Base-by-base conservation (phyloP, 352 stramenopile genomes). In the Phytophthora podocarpi region DNA sequence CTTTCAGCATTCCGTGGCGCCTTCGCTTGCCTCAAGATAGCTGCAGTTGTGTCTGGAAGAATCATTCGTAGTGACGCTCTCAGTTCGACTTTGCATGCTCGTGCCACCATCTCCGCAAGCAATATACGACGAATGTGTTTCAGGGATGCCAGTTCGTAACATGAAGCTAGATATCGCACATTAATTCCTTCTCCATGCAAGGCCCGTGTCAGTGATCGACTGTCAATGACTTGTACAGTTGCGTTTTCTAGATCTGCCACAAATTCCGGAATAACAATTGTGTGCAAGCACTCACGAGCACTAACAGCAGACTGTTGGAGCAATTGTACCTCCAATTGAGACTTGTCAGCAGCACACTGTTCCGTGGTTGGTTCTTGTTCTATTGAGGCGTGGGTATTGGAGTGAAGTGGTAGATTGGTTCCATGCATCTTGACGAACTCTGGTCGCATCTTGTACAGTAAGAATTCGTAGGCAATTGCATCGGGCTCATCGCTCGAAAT, bases 141-240 rank as follows among this genome's bases (percentile, higher is more conserved):
- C 3, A 69, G 21, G 5, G 56, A 82, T 9, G 76, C 66, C 8
- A 78, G 27, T 9, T 85, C 72, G 48, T 74, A 93, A 51, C 82
- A 87, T 10, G 66, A 69, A 2, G 81, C 79, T 7, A 93, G 52
- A 16, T 85, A 85, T 2, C 76, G 63, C 8, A 76, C 53, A 42
- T 91, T 91, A 26, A 93, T 80, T 0, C 83, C 83, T 18, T 73
- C 69, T 18, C 36, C 47, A 45, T 93, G 81, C 4, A 90, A 34
- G 6, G 72, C 67, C 5, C 47, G 32, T 7, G 65, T 83, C 15
- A 93, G 24, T 7, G 80, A 70, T 10, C 18, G 48, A 18, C 66
- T 83, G 41, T 89, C 80, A 42, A 72, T 52, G 2, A 80, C 46
- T 27, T 67, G 36, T 12, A 69, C 20, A 7, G 31, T 50, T 12